Percentiles rank a stretch among this genome's conserved stretches.
phyloP scores from a whole-genome alignment of 2,329 filamentous ascomycete genomes.

The Dactylonectria macrodidyma region DNA sequence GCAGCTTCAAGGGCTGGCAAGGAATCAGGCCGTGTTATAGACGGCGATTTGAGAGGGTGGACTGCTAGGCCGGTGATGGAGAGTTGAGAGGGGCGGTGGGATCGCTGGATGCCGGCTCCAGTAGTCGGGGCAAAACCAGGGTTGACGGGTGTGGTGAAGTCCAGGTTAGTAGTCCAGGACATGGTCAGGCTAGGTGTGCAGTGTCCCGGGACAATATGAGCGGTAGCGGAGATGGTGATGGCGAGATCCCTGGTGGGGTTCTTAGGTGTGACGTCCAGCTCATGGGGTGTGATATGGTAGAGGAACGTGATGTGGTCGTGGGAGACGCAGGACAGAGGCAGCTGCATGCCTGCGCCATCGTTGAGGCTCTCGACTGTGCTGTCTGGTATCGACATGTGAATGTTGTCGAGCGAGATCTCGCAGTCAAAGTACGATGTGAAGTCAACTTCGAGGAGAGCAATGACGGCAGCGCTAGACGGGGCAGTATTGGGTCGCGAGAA shows the following conservation, averaged over 20 bases:
- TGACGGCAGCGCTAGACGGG: constrained; percentile 72
- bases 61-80: constrained; percentile 70
- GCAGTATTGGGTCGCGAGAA: constrained; percentile 76
- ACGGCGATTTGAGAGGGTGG: constrained; percentile 70
- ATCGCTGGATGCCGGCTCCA: constrained; percentile 71
- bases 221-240: constrained; percentile 73
- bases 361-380: constrained; percentile 73
- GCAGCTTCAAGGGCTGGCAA: constrained; percentile 72
- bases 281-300: constrained; percentile 74
- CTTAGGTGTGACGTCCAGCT: constrained; percentile 62
- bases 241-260: constrained; percentile 67
- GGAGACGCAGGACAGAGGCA: constrained; percentile 75
- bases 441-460: constrained; percentile 82
- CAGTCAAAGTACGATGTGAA: constrained; percentile 80
- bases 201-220: constrained; percentile 66
- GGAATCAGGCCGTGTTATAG: constrained; percentile 71
- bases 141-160: constrained; percentile 78
- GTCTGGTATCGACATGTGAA: constrained; percentile 70
- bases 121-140: constrained; percentile 71
- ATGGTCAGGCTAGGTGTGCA: constrained; percentile 76
- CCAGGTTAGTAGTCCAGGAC: constrained; percentile 77
- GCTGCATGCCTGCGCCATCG: constrained; percentile 59
- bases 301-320: constrained; percentile 84
- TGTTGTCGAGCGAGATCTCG: constrained; percentile 72
- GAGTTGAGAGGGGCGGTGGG: constrained; percentile 75